Evolutionary conservation across 805 yeast species (phyloP).

Genomic region (Teunomyces panamensis): DNA sequence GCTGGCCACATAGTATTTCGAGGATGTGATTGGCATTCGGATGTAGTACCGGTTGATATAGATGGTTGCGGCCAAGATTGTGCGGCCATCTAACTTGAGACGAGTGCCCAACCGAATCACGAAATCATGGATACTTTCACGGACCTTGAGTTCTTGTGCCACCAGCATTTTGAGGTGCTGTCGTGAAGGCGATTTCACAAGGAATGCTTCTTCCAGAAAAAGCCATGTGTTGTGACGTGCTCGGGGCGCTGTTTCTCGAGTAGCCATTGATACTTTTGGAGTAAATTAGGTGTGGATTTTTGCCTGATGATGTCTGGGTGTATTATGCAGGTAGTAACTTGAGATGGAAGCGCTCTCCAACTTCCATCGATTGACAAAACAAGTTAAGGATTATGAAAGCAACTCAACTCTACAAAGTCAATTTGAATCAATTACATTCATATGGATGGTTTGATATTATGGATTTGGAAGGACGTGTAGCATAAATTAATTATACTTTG

Average conservation of each 20-base stretch:
- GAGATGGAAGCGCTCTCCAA: too few species aligned
- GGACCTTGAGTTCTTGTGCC: constrained; percentile 34
- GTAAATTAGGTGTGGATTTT: neutral
- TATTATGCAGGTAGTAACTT: too few species aligned
- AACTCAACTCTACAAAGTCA: too few species aligned
- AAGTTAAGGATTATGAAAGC: too few species aligned
- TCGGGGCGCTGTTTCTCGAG: neutral
- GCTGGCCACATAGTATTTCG: constrained; percentile 43
- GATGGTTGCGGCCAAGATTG: constrained; percentile 42
- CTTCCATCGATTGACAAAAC: too few species aligned
- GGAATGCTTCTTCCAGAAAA: constrained; percentile 32
- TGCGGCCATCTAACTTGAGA: constrained; percentile 38
- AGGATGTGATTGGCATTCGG: constrained; percentile 41
- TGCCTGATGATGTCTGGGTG: neutral
- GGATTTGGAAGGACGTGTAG: too few species aligned
- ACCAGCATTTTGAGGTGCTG: constrained; percentile 26
- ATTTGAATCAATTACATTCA: too few species aligned
- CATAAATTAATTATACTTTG: too few species aligned
- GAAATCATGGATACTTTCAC: constrained; percentile 39
- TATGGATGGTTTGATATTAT: too few species aligned
- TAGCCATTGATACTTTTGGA: neutral
- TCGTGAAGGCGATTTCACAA: constrained; percentile 32
- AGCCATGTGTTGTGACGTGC: constrained; percentile 31
- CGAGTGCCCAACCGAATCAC: constrained; percentile 33
- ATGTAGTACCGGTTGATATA: constrained; percentile 38